Evolutionary conservation across 805 yeast genomes (phyloP), one percentile per base, ranked within the genome.

Genomic region (Cyberlindnera mrakii): DNA sequence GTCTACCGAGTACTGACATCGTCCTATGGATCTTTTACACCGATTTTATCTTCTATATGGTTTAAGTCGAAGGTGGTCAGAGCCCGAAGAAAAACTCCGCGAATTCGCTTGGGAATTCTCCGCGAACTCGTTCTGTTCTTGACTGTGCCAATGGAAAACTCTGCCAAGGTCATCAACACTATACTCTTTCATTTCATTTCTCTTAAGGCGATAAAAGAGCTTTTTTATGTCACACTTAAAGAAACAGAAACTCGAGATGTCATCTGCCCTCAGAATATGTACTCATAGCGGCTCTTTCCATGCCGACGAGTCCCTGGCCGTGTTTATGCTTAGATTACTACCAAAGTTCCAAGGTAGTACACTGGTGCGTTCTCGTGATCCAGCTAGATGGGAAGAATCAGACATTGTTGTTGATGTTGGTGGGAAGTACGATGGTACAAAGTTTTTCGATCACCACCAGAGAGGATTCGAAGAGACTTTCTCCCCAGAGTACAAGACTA

Each of bases 271-370:
- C 46, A 79, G 77, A 57, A 85, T 90, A 44, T 91, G 96, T 59
- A 90, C 96, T 11, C 95, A 85, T 57, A 83, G 90, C 39, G 99
- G 99, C 7, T 75, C 89, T 0, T 93, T 93, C 72, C 99, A 93
- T 60, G 98, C 98, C 10, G 99, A 93, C 63, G 99, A 93, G 64
- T 81, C 96, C 10, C 73, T 93, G 40, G 99, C 98, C 2, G 96
- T 91, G 3, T 90, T 74, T 63, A 80, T 93, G 83, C 68, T 93
- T 44, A 78, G 75, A 52, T 67, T 78, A 16, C 66, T 91, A 37
- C 93, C 96, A 8, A 71, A 74, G 60, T 93, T 65, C 63, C 59
- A 74, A 37, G 70, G 78, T 46, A 81, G 96, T 17, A 72, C 70
- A 41, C 71, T 93, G 17, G 77, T 86, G 17, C 80, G 99, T 62